Evolutionary conservation across 2,329 filamentous ascomycete genomes (phyloP).

Genomic region (Aspergillus quadricinctus): DNA sequence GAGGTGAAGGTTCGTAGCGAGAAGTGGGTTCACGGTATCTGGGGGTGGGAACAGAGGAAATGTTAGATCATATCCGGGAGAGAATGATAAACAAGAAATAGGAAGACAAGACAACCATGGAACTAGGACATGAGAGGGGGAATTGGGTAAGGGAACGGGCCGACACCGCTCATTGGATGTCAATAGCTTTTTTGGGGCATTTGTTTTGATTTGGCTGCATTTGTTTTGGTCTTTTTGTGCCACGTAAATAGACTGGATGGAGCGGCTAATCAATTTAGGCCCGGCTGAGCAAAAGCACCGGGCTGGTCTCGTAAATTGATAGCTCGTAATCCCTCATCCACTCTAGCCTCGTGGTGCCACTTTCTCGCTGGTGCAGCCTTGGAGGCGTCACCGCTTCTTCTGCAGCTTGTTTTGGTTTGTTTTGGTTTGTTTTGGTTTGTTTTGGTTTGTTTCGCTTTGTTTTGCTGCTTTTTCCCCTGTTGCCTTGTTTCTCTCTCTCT

Average conservation of each 20-base stretch:
- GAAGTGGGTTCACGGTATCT: slow-evolving; percentile 56
- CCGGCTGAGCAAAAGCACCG: slow-evolving; percentile 10
- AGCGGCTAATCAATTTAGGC: slow-evolving; percentile 9
- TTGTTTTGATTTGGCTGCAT: not conserved
- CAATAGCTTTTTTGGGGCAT: not conserved
- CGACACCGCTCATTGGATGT: not conserved
- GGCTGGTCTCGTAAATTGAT: not conserved
- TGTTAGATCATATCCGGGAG: not conserved
- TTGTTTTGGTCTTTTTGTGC: slow-evolving; percentile 21
- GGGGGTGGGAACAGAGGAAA: slow-evolving; percentile 7
- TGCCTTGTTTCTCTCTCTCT: not conserved
- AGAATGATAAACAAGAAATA: not conserved
- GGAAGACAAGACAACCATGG: not conserved
- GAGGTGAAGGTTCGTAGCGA: slow-evolving; percentile 44
- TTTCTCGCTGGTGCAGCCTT: not conserved
- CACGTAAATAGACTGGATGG: slow-evolving; percentile 13
- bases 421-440: not conserved
- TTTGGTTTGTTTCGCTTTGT: not conserved
- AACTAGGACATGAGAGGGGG: not conserved
- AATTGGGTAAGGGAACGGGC: not conserved
- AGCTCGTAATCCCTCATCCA: not conserved
- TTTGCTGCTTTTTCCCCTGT: not conserved
- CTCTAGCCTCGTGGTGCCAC: not conserved
- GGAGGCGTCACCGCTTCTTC: not conserved
- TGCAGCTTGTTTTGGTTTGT: not conserved